Percentiles rank a stretch among this genome's conserved stretches.
These are phyloP conservation scores for Gautieria morchelliformis DNA, from an alignment of 768 basidiomycete species.

Conservation along the genomic window DNA sequence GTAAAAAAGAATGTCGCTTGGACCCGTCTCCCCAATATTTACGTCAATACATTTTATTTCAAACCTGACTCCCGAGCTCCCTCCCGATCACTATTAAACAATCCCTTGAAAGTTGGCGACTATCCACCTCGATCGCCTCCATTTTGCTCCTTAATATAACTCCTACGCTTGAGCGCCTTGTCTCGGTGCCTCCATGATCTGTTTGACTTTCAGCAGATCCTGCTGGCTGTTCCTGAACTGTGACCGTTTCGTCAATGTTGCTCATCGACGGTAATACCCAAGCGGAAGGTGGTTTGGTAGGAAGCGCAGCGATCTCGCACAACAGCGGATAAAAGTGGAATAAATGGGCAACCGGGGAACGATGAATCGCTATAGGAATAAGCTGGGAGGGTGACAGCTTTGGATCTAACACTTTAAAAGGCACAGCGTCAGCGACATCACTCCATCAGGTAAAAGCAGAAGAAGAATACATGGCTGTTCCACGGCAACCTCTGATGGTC, in stretches of 20 bases:
- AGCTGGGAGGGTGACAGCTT: conserved; percentile 41
- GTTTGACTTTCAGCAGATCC: background rate
- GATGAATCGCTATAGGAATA: conserved; percentile 61
- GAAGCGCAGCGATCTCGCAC: conserved; percentile 69
- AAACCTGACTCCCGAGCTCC: conserved; percentile 46
- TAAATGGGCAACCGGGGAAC: conserved; percentile 72
- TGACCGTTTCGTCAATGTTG: conserved; percentile 1
- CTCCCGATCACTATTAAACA: conserved; percentile 63
- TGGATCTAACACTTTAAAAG: conserved; percentile 27
- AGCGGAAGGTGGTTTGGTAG: conserved; percentile 54
- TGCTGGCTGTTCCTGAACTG: conserved; percentile 1
- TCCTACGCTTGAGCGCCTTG: conserved; percentile 15
- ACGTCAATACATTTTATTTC: too few relatives aligned
- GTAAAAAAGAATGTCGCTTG: too few relatives aligned
- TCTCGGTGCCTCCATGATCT: conserved; percentile 11
- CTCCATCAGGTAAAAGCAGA: too few relatives aligned
- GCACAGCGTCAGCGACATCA: background rate
- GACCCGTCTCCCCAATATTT: too few relatives aligned
- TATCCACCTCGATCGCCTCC: conserved; percentile 46
- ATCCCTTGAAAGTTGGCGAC: conserved; percentile 52
- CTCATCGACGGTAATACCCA: conserved; percentile 36
- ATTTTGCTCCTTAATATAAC: conserved; percentile 12
- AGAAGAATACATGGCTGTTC: conserved; percentile 47
- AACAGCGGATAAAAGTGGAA: conserved; percentile 81
- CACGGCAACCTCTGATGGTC: conserved; percentile 44